Evolutionary conservation across 208 protist genomes (phyloP).

Genomic region (Porcisia hertigi): DNA sequence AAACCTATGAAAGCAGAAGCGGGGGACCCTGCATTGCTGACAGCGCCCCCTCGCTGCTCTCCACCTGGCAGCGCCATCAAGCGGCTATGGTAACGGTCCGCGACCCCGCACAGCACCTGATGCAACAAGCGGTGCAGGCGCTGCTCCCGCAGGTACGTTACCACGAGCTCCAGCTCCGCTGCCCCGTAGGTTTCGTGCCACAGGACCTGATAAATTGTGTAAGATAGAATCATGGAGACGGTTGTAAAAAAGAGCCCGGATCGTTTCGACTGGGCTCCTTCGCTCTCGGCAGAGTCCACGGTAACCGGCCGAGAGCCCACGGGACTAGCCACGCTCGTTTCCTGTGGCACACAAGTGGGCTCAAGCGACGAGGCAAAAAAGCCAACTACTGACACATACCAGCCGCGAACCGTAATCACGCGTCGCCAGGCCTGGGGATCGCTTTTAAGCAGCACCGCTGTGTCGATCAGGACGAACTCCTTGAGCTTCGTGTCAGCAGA

Average conservation of each 20-base stretch:
- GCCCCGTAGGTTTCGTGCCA: slow-evolving; percentile 70
- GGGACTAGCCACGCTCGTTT: not conserved
- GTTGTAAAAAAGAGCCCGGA: slow-evolving; percentile 28
- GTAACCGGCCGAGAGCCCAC: not conserved
- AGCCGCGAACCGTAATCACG: slow-evolving; percentile 59
- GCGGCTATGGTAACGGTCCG: slow-evolving; percentile 49
- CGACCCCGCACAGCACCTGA: slow-evolving; percentile 54
- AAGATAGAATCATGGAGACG: slow-evolving; percentile 50
- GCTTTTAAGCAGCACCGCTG: slow-evolving; percentile 52
- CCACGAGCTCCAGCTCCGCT: slow-evolving; percentile 58
- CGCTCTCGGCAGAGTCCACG: not conserved
- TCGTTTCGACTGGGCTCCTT: not conserved
- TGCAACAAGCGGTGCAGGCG: slow-evolving; percentile 45
- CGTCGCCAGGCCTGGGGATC: slow-evolving; percentile 64
- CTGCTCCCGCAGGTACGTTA: slow-evolving; percentile 54
- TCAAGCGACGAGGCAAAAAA: slow-evolving; percentile 33
- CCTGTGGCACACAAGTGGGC: not conserved
- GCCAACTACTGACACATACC: slow-evolving; percentile 65
- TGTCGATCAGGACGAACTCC: slow-evolving; percentile 50
- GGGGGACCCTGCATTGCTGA: not conserved
- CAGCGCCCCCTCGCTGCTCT: not conserved
- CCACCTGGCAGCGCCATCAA: slow-evolving; percentile 18
- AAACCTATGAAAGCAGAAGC: slow-evolving; percentile 24
- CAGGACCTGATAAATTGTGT: slow-evolving; percentile 62
- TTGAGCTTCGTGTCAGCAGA: slow-evolving; percentile 44